Evolutionary conservation across 371 early-diverging fungal species (phyloP).

Genomic region (Mucor saturninus): DNA sequence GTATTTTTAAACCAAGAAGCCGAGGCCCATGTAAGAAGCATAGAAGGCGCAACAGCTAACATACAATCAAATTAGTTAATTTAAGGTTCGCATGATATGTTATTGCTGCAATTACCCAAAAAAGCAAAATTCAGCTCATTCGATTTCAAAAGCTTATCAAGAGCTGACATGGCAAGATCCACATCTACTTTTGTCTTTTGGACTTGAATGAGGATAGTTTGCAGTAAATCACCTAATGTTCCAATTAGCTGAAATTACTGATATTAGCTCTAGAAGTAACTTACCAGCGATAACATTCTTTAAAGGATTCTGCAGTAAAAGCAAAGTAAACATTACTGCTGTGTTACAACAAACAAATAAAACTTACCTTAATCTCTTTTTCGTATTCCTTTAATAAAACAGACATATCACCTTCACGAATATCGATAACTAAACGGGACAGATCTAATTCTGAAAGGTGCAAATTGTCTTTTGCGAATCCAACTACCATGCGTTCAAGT

Average conservation of each 20-base stretch:
- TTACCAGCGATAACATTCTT: constrained; percentile 54
- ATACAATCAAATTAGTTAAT: not conserved
- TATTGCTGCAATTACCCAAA: constrained; percentile 45
- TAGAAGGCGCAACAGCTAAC: constrained; percentile 66
- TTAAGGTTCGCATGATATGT: not conserved
- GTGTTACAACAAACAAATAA: not conserved
- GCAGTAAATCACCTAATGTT: constrained; percentile 69
- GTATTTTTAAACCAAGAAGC: constrained; percentile 52
- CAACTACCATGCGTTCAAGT: constrained; percentile 87
- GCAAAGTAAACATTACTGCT: not conserved
- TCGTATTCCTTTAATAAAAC: constrained; percentile 82
- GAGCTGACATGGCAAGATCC: constrained; percentile 88
- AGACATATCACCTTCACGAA: constrained; percentile 81
- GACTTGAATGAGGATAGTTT: constrained; percentile 88
- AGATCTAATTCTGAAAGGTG: constrained; percentile 47
- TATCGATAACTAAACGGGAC: constrained; percentile 41
- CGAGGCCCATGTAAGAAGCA: constrained; percentile 62
- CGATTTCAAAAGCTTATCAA: constrained; percentile 91
- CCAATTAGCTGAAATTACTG: constrained; percentile 25
- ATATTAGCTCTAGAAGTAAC: not conserved
- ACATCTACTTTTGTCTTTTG: constrained; percentile 93
- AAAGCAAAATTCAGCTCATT: constrained; percentile 97
- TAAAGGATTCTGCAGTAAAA: constrained; percentile 56
- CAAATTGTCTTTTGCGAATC: constrained; percentile 74
- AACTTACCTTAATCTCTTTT: constrained; percentile 67